A percentile compares a stretch with the other conserved stretches of the same genome.
Conservation (phyloP, 2,329 filamentous ascomycete species). For the Allantophomopsis cytisporea region DNA sequence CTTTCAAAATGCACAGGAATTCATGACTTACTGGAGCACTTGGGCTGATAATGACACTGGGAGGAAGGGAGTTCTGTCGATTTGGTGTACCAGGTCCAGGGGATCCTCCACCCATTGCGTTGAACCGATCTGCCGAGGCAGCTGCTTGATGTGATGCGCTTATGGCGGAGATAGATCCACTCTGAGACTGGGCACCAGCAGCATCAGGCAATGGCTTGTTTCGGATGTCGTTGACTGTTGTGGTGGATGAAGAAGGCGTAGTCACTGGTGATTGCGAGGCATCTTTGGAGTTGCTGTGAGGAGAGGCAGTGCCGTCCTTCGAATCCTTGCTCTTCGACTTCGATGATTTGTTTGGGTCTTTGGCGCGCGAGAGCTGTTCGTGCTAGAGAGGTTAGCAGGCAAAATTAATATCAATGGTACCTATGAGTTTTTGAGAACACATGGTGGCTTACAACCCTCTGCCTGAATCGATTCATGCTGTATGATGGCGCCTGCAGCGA, state of each 20-base stretch:
- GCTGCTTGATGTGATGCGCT: slow-evolving; percentile 14
- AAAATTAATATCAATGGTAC: not conserved
- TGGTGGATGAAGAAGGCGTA: slow-evolving; percentile 83
- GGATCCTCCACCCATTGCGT: slow-evolving; percentile 20
- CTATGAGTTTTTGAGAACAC: not conserved
- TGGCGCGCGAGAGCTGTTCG: slow-evolving; percentile 82
- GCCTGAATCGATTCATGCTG: not conserved
- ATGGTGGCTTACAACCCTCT: slow-evolving; percentile 1
- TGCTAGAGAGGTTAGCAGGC: slow-evolving; percentile 40
- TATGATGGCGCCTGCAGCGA: not conserved
- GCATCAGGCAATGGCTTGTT: slow-evolving; percentile 64
- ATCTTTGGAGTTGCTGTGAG: slow-evolving; percentile 36
- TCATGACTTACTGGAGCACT: slow-evolving; percentile 68
- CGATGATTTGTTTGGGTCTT: slow-evolving; percentile 70
- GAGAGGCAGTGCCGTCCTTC: slow-evolving; percentile 70
- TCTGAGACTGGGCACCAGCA: slow-evolving; percentile 22
- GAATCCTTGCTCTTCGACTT: slow-evolving; percentile 57
- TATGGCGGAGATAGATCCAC: slow-evolving; percentile 15
- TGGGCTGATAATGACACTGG: slow-evolving; percentile 87
- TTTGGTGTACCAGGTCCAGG: slow-evolving; percentile 44
- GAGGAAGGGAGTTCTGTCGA: slow-evolving; percentile 53
- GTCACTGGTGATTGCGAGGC: slow-evolving; percentile 44
- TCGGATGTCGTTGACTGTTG: slow-evolving; percentile 71
- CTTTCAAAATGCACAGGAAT: not conserved
- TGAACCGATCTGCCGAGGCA: slow-evolving; percentile 27